Conservation (phyloP, 768 basidiomycete species). For the Phylloporus sp. region DNA sequence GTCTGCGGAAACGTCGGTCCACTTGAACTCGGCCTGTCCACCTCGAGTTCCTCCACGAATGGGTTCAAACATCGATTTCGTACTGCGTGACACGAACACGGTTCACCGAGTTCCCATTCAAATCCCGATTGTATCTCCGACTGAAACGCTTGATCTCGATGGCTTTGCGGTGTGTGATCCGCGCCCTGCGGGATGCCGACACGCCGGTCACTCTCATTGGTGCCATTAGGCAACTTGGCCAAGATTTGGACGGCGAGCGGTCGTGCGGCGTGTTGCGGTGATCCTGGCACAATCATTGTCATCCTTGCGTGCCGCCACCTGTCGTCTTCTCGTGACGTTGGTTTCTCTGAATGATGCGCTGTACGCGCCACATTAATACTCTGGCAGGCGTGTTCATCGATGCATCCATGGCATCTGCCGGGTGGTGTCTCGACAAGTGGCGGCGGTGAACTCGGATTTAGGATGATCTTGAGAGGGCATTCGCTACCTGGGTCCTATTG, state of each 20-base stretch:
- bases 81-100: neutral
- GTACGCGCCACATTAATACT: neutral
- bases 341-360: conserved; percentile 1
- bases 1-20: conserved; percentile 85
- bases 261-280: conserved; percentile 7
- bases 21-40: conserved; percentile 90
- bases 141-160: conserved; percentile 16
- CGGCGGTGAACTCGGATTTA: neutral
- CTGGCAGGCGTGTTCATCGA: conserved; percentile 1
- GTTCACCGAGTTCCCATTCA: conserved; percentile 3
- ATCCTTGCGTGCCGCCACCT: conserved; percentile 4
- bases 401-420: neutral
- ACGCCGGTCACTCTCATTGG: conserved; percentile 3
- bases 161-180: conserved; percentile 14
- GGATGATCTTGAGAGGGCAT: neutral
- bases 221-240: conserved; percentile 1
- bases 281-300: neutral
- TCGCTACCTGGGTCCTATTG: neutral
- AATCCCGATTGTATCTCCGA: conserved; percentile 20
- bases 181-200: conserved; percentile 20
- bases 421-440: neutral
- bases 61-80: conserved; percentile 61
- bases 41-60: conserved; percentile 86
- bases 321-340: neutral
- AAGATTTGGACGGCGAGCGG: neutral